These are phyloP conservation scores for Aschersonia sp. DNA, from an alignment of 2,329 filamentous ascomycete genomes.

Conservation along the genomic window DNA sequence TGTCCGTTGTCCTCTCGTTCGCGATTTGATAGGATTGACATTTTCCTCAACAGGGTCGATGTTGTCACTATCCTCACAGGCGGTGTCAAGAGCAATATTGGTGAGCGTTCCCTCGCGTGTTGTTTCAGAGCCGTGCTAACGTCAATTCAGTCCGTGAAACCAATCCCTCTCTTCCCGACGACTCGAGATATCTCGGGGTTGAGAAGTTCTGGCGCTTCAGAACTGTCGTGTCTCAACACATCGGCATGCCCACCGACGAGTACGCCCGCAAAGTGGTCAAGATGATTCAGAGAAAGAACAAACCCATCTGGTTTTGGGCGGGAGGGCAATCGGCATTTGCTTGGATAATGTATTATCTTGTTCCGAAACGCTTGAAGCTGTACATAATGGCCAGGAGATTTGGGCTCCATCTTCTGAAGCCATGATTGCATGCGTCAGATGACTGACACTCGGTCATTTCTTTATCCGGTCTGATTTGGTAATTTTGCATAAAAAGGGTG, in stretches of 20 bases:
- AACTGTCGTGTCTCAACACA: slow-evolving; percentile 1
- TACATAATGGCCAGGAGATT: neutral
- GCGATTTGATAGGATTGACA: neutral
- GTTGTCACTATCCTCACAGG: slow-evolving; percentile 7
- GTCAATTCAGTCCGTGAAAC: slow-evolving; percentile 4
- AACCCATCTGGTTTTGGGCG: slow-evolving; percentile 7
- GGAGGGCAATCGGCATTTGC: slow-evolving; percentile 5
- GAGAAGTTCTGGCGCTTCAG: slow-evolving; percentile 6
- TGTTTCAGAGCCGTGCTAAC: neutral
- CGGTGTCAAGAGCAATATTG: slow-evolving; percentile 7
- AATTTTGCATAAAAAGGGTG: too few species aligned
- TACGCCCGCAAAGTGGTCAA: slow-evolving; percentile 6
- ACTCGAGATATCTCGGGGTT: slow-evolving; percentile 5
- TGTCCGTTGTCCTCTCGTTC: neutral
- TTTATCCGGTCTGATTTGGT: neutral
- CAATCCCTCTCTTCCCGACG: slow-evolving; percentile 3
- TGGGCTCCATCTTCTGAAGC: neutral
- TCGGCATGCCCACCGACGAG: slow-evolving; percentile 4
- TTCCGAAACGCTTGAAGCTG: slow-evolving; percentile 1
- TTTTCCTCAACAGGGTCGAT: slow-evolving; percentile 2
- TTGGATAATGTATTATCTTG: slow-evolving; percentile 10
- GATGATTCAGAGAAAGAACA: slow-evolving; percentile 5
- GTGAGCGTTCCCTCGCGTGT: slow-evolving; percentile 1
- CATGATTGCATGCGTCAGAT: neutral
- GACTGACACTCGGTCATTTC: neutral